Evolutionary conservation across 2,329 filamentous ascomycete species (phyloP), one percentile per base, ranked within the genome.

Genomic region (Trichoderma gracile): DNA sequence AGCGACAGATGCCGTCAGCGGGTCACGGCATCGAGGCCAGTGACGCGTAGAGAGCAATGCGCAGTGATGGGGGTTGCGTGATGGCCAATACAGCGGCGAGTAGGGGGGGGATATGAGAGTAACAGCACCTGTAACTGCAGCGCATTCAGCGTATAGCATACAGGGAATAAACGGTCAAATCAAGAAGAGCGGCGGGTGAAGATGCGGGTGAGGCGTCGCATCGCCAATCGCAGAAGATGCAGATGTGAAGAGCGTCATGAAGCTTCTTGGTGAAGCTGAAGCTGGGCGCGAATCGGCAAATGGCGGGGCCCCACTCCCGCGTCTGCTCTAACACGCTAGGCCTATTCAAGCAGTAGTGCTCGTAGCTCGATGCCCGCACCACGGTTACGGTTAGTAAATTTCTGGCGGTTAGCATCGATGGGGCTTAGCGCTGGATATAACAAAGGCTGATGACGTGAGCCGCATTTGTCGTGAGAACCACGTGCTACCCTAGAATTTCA

Each of bases 271-370:
- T 25, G 54, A 40, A 46, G 47, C 38, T 33, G 58, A 42, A 50
- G 42, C 58, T 57, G 55, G 49, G 49, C 59, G 59, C 59, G 59
- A 62, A 38, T 46, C 38, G 59, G 47, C 23, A 17, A 38, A 54
- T 54, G 25, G 59, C 27, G 59, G 59, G 59, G 59, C 49, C 49
- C 59, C 59, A 62, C 59, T 46, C 23, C 58, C 59, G 59, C 59
- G 59, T 62, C 49, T 62, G 46, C 33, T 14, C 12, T 4, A 14
- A 38, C 33, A 62, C 40, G 53, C 33, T 38, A 38, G 33, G 4
- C 12, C 5, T 14, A 38, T 38, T 38, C 33, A 5, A 12, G 33
- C 33, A 38, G 33, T 38, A 38, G 33, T n/a, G n/a, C n/a, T n/a
- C n/a, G n/a, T 38, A 38, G 12, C 10, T 14, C 10, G 33, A 54